A percentile compares a stretch with the other conserved stretches of the same genome.
These are phyloP conservation scores for Globisporangium middletonii DNA, from an alignment of 352 stramenopile species.

Conservation along the genomic window DNA sequence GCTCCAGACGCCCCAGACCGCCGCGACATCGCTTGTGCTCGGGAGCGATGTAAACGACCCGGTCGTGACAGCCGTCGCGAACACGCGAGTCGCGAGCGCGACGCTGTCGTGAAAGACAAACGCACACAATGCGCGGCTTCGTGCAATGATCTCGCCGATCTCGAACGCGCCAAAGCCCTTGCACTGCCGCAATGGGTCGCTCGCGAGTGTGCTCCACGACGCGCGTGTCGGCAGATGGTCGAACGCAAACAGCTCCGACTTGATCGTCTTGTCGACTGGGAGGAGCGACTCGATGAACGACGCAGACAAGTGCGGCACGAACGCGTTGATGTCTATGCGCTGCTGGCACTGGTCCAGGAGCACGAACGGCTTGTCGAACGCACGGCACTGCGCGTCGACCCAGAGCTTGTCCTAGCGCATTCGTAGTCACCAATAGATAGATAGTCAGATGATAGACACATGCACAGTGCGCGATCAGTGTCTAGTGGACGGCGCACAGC, in stretches of 20 bases:
- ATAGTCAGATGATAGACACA: not conserved
- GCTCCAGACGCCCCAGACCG: slow-evolving; percentile 15
- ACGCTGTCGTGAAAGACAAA: slow-evolving; percentile 8
- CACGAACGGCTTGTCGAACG: slow-evolving; percentile 18
- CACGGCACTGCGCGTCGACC: slow-evolving; percentile 19
- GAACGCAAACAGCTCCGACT: slow-evolving; percentile 13
- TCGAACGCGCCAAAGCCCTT: slow-evolving; percentile 10
- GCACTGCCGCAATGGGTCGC: not conserved
- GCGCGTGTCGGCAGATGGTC: slow-evolving; percentile 13
- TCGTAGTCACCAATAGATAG: too few species aligned
- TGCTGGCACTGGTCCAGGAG: slow-evolving; percentile 2
- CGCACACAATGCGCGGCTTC: not conserved
- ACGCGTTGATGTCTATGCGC: slow-evolving; percentile 1
- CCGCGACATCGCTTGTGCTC: not conserved
- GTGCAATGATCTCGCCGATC: not conserved
- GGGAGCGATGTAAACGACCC: not conserved
- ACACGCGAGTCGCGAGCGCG: slow-evolving; percentile 2
- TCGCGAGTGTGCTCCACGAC: too few species aligned
- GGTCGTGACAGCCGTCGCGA: slow-evolving; percentile 1
- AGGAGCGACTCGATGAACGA: slow-evolving; percentile 16
- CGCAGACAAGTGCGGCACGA: slow-evolving; percentile 14
- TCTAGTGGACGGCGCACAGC: not conserved
- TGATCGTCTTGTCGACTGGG: slow-evolving; percentile 1
- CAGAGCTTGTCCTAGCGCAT: slow-evolving; percentile 10
- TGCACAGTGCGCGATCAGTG: not conserved